Percentiles rank a stretch among this genome's conserved stretches.
Evolutionary conservation across 345 rosid species (phyloP).

Genomic region (Capsella bursapastoris): DNA sequence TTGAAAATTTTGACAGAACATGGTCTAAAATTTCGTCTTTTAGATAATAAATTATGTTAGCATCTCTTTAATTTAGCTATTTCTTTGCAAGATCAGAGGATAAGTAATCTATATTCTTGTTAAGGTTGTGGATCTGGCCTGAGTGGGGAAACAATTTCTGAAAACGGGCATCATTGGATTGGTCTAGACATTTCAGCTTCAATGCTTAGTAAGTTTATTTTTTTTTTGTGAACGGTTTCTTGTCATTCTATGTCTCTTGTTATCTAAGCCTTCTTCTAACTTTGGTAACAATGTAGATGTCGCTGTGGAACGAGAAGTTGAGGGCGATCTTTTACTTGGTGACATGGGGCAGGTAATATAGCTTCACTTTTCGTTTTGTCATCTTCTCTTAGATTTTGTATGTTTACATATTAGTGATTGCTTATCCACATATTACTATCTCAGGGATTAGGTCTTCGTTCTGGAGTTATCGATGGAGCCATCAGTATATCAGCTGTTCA

Average conservation of each 20-base stretch:
- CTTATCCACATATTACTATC: constrained; percentile 25
- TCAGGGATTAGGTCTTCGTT: constrained; percentile 85
- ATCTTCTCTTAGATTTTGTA: neutral
- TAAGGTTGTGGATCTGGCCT: constrained; percentile 96
- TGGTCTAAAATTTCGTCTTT: neutral
- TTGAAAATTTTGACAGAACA: no score
- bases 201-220: constrained; percentile 68
- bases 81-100: neutral
- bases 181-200: constrained; percentile 89
- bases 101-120: constrained; percentile 5
- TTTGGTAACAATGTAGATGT: constrained; percentile 53
- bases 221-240: neutral
- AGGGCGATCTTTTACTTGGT: constrained; percentile 88
- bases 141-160: constrained; percentile 89
- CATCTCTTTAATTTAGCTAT: neutral
- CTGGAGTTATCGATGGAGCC: constrained; percentile 93
- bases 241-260: neutral
- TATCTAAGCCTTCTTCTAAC: neutral
- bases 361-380: neutral
- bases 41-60: neutral
- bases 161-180: constrained; percentile 83
- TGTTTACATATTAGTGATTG: neutral
- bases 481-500: constrained; percentile 96
- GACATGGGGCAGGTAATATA: constrained; percentile 94
- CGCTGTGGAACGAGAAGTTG: constrained; percentile 85